phyloP scores from a whole-genome alignment of 2,329 filamentous ascomycete species.

The Hymenoscyphus fructigenus region DNA sequence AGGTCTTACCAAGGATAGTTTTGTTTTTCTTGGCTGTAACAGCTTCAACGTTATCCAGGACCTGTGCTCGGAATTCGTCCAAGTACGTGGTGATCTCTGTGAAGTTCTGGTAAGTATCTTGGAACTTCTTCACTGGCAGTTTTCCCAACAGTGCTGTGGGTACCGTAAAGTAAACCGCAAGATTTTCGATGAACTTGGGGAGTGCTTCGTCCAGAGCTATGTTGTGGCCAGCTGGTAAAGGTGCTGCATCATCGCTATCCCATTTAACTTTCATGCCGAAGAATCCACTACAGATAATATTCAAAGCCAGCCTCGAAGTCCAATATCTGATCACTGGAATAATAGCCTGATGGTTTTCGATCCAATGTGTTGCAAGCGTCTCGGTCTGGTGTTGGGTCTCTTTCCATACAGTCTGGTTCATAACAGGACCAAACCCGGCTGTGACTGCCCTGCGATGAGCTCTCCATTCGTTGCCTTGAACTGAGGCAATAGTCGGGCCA shows the following conservation, averaged over 20 bases:
- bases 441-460: constrained; percentile 11
- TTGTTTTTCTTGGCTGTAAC: constrained; percentile 11
- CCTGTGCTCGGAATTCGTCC: constrained; percentile 6
- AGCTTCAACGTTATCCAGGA: constrained; percentile 6
- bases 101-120: constrained; percentile 9
- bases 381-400: constrained; percentile 12
- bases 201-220: constrained; percentile 7
- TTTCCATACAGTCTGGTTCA: constrained; percentile 10
- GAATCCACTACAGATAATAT: constrained; percentile 10
- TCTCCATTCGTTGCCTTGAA: constrained; percentile 11
- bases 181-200: constrained; percentile 9
- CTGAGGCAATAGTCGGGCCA: constrained; percentile 8
- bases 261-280: constrained; percentile 8
- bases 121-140: constrained; percentile 9
- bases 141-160: constrained; percentile 2
- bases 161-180: constrained; percentile 10
- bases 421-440: constrained; percentile 8
- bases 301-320: constrained; percentile 10
- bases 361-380: constrained; percentile 10
- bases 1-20: constrained; percentile 7
- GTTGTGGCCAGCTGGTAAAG: constrained; percentile 5
- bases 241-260: not conserved
- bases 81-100: constrained; percentile 9
- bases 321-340: constrained; percentile 12
- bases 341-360: constrained; percentile 3